Conservation (phyloP, 306 rosid species). For the Heteromeles arbutifolia region DNA sequence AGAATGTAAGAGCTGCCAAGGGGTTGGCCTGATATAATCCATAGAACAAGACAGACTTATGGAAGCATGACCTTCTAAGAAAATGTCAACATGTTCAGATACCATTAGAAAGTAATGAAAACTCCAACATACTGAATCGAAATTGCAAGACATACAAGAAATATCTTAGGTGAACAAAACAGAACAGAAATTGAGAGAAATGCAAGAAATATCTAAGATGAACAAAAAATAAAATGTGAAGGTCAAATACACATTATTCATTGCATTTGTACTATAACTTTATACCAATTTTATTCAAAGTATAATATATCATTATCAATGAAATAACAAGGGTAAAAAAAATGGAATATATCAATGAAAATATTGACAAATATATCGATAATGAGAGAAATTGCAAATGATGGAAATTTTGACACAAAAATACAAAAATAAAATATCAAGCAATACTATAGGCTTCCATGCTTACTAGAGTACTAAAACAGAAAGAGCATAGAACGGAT, state of each 20-base stretch:
- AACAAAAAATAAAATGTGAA: too few species aligned
- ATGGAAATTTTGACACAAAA: background rate
- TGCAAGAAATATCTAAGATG: too few species aligned
- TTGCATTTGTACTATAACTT: background rate
- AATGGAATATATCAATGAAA: background rate
- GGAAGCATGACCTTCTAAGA: background rate
- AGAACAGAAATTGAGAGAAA: too few species aligned
- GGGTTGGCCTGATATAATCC: background rate
- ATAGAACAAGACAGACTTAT: background rate
- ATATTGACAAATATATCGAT: background rate
- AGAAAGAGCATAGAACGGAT: background rate
- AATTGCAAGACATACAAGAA: background rate
- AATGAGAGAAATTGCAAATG: background rate
- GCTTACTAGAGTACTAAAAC: background rate
- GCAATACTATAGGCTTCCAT: background rate
- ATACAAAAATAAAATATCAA: background rate
- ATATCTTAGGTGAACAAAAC: background rate
- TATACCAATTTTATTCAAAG: background rate
- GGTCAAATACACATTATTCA: background rate
- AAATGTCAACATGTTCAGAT: background rate
- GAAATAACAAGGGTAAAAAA: background rate
- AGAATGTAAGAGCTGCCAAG: background rate
- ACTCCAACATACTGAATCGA: background rate
- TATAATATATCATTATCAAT: background rate
- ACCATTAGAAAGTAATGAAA: background rate